Conservation (phyloP, 208 protist genomes). For the Acanthamoeba castellanii region DNA sequence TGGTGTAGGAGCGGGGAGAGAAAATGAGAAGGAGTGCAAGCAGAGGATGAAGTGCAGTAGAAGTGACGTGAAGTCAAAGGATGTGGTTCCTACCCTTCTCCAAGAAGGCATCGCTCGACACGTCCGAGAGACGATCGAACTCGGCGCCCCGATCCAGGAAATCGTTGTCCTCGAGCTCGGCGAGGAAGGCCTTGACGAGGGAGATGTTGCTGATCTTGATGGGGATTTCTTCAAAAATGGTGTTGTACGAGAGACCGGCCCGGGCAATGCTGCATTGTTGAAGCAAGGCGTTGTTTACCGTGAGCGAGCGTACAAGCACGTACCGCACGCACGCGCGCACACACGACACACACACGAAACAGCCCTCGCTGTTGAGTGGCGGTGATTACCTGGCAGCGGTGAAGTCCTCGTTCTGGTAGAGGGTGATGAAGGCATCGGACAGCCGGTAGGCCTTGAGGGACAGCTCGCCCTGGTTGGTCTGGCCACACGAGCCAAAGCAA, state of each 20-base stretch:
- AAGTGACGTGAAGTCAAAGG: not conserved
- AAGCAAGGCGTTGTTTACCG: not conserved
- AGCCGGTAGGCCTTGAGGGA: conserved; percentile 91
- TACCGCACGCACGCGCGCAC: no score
- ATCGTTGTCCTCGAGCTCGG: conserved; percentile 84
- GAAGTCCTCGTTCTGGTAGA: conserved; percentile 85
- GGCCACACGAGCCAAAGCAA: no score
- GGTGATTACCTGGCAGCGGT: conserved; percentile 74
- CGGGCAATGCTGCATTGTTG: conserved; percentile 22
- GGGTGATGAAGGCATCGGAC: conserved; percentile 88
- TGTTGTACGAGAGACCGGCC: conserved; percentile 73
- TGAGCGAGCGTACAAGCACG: not conserved
- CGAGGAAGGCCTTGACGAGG: conserved; percentile 90
- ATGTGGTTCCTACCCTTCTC: conserved; percentile 72
- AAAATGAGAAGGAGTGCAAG: not conserved
- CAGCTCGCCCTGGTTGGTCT: conserved; percentile 87
- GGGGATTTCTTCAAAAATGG: conserved; percentile 91
- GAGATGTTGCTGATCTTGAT: conserved; percentile 90
- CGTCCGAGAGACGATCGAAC: conserved; percentile 78
- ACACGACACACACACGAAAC: not conserved
- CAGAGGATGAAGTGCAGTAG: not conserved
- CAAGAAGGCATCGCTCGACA: conserved; percentile 81
- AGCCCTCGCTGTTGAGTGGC: no score
- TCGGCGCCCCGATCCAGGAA: conserved; percentile 32
- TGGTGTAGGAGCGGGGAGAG: not conserved